Evolutionary conservation across 345 rosid species (phyloP).

Genomic region (Melastoma malabathricum): DNA sequence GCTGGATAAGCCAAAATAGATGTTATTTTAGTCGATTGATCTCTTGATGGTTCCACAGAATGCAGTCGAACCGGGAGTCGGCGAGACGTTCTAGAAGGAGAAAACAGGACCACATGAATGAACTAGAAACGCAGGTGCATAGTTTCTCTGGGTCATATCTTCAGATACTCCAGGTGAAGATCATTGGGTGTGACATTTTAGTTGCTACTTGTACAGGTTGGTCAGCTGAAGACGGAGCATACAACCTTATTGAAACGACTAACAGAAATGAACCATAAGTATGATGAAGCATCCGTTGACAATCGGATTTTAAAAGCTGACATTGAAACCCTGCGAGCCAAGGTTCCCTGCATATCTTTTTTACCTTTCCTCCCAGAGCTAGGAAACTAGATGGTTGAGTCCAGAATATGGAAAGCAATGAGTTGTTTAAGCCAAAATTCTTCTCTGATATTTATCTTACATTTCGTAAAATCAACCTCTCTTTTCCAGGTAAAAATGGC

Average conservation of each 20-base stretch:
- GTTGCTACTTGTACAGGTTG: constrained; percentile 36
- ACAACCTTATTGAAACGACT: constrained; percentile 53
- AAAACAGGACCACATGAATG: constrained; percentile 77
- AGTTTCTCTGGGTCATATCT: background rate
- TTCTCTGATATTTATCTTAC: too few species aligned
- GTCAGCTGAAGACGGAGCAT: constrained; percentile 66
- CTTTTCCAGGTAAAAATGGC: too few species aligned
- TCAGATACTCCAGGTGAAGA: background rate
- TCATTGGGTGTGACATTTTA: background rate
- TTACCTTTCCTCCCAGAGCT: too few species aligned
- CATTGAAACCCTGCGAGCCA: constrained; percentile 81
- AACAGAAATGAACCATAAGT: constrained; percentile 59
- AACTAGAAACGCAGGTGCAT: constrained; percentile 78
- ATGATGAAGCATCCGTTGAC: constrained; percentile 66
- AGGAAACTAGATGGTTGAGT: too few species aligned
- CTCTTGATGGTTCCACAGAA: constrained; percentile 33
- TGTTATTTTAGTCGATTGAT: constrained; percentile 3
- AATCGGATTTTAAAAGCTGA: constrained; percentile 92
- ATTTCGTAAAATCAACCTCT: too few species aligned
- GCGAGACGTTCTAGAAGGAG: constrained; percentile 95
- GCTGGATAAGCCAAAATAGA: background rate
- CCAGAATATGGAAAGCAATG: too few species aligned
- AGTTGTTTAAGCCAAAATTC: too few species aligned
- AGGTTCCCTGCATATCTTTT: constrained; percentile 25
- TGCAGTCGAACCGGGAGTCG: constrained; percentile 96